phyloP scores from a whole-genome alignment of 306 rosid genomes.

The Malus sylvestris region DNA sequence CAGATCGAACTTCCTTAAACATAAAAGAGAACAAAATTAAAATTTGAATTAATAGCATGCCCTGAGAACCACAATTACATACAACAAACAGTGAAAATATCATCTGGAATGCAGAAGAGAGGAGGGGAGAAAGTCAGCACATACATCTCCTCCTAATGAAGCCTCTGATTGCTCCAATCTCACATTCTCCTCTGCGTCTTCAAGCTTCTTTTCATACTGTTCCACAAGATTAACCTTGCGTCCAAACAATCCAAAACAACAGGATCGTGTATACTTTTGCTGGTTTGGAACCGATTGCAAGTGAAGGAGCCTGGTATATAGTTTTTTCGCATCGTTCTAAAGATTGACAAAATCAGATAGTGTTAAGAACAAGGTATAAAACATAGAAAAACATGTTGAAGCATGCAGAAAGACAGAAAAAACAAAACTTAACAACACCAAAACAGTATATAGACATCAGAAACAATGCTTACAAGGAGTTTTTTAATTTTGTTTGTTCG shows the following conservation, averaged over 20 bases:
- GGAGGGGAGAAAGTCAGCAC: conserved; percentile 29
- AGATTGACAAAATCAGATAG: conserved; percentile 15
- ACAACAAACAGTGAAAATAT: background rate
- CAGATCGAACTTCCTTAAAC: conserved; percentile 73
- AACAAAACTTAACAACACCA: conserved; percentile 9
- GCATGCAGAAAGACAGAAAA: background rate
- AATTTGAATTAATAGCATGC: conserved; percentile 13
- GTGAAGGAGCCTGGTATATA: conserved; percentile 38
- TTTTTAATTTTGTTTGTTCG: conserved; percentile 48
- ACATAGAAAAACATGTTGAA: conserved; percentile 1
- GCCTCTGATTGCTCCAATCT: conserved; percentile 59
- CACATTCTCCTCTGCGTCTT: conserved; percentile 64
- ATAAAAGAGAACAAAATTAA: conserved; percentile 16
- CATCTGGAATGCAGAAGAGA: background rate
- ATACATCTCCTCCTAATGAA: conserved; percentile 68
- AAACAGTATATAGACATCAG: conserved; percentile 12
- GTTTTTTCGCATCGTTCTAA: conserved; percentile 52
- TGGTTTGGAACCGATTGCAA: conserved; percentile 44
- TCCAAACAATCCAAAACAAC: conserved; percentile 52
- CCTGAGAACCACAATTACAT: conserved; percentile 1
- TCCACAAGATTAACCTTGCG: conserved; percentile 40
- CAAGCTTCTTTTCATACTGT: conserved; percentile 63
- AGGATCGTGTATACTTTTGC: conserved; percentile 17
- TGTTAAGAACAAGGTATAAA: background rate
- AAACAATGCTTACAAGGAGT: conserved; percentile 53